A percentile compares a stretch with the other conserved stretches of the same genome.
Evolutionary conservation across 192 early-diverging fungal species (phyloP).

Genomic region (Podila verticillata): DNA sequence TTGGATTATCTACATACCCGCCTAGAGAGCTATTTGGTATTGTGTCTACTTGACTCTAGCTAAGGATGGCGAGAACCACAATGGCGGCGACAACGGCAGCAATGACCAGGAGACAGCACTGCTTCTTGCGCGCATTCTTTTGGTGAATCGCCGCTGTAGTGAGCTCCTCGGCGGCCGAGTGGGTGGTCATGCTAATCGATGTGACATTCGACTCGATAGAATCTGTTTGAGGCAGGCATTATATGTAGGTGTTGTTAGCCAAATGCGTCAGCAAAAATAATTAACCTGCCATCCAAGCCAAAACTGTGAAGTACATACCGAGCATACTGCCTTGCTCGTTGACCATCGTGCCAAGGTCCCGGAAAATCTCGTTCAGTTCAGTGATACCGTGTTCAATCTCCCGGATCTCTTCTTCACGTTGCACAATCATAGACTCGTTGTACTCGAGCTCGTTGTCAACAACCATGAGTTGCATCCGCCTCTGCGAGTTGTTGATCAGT

Average conservation of each 20-base stretch:
- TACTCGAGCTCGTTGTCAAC: constrained; percentile 94
- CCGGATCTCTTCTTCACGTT: constrained; percentile 92
- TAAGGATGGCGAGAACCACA: constrained; percentile 45
- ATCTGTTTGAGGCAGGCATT: constrained; percentile 72
- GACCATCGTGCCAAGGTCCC: constrained; percentile 96
- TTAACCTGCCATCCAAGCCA: too few species aligned
- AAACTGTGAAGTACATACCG: constrained; percentile 57
- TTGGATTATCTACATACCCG: neutral
- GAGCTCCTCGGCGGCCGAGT: constrained; percentile 84
- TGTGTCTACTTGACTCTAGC: neutral
- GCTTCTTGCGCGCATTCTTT: constrained; percentile 76
- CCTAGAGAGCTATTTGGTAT: neutral
- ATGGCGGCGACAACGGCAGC: constrained; percentile 67
- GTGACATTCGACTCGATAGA: constrained; percentile 97
- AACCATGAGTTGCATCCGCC: constrained; percentile 72
- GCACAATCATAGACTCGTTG: constrained; percentile 93
- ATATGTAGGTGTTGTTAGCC: neutral
- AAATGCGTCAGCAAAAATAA: neutral
- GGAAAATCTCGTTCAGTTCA: constrained; percentile 97
- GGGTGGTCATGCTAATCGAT: constrained; percentile 78
- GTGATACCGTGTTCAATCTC: constrained; percentile 94
- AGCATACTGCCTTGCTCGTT: constrained; percentile 95
- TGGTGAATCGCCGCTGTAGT: constrained; percentile 83
- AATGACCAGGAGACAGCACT: constrained; percentile 88
- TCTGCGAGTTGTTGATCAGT: constrained; percentile 64